Percentiles rank a stretch among this genome's conserved stretches.
Evolutionary conservation across 495 filamentous ascomycete species (phyloP).

Genomic region (Aspergillus asperescens): DNA sequence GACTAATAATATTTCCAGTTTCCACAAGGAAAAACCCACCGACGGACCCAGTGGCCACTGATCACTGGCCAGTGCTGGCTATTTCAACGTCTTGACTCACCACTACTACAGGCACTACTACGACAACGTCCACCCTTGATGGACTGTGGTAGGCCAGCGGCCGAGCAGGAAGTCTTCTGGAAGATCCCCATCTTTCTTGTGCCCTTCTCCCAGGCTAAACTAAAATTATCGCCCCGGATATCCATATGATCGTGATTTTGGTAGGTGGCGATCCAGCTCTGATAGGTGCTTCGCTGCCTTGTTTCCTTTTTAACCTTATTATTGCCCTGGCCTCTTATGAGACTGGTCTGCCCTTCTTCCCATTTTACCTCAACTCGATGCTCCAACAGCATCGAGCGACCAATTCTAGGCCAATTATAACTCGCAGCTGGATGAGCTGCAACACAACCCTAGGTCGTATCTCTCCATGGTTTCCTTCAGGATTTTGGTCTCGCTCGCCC

Average conservation of each 20-base stretch:
- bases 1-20: conserved; percentile 13
- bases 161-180: background rate
- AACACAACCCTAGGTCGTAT: background rate
- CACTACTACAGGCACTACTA: background rate
- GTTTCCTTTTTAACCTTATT: conserved; percentile 4
- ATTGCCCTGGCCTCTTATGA: conserved; percentile 2
- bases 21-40: conserved; percentile 8
- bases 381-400: too few relatives aligned
- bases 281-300: conserved; percentile 1
- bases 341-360: background rate
- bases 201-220: conserved; percentile 8
- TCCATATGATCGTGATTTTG: conserved; percentile 2
- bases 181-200: background rate
- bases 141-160: background rate
- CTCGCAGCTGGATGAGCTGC: background rate
- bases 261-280: background rate
- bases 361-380: background rate
- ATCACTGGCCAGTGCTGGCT: conserved; percentile 13
- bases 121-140: background rate
- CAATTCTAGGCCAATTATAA: conserved; percentile 3
- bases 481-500: conserved; percentile 21
- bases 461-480: conserved; percentile 13
- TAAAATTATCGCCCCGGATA: background rate
- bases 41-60: conserved; percentile 5
- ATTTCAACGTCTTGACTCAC: background rate